Percentiles rank a stretch among this genome's conserved stretches.
phyloP scores from a whole-genome alignment of 2,329 filamentous ascomycete genomes.

The Aspergillus tamarii region DNA sequence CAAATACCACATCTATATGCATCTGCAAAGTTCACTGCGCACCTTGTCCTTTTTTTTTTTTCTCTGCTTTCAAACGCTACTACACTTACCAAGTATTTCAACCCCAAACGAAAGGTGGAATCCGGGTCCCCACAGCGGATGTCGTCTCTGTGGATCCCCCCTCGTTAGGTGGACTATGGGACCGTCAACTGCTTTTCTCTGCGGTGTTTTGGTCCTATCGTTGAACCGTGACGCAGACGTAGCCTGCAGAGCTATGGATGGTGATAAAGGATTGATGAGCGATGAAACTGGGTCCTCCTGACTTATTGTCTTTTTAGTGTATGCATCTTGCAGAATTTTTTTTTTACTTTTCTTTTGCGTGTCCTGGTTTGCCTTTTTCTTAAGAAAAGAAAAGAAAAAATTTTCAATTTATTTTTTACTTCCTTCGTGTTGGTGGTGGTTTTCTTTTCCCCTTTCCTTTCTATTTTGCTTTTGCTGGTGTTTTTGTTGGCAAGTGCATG shows the following conservation, averaged over 20 bases:
- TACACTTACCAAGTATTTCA: background rate
- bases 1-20: background rate
- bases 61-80: background rate
- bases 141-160: background rate
- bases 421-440: background rate
- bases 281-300: background rate
- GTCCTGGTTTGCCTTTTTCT: background rate
- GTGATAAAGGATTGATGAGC: background rate
- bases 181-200: background rate
- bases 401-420: too few relatives aligned
- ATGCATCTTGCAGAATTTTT: constrained; percentile 1
- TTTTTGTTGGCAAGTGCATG: constrained; percentile 1
- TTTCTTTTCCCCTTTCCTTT: too few relatives aligned
- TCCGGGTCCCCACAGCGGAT: constrained; percentile 5
- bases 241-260: background rate
- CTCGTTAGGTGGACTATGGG: background rate
- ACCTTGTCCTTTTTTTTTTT: background rate
- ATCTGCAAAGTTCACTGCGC: background rate
- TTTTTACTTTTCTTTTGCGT: background rate
- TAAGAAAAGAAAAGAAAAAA: too few relatives aligned
- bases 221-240: background rate
- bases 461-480: background rate
- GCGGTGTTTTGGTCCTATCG: background rate
- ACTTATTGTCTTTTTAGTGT: background rate
- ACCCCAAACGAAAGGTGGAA: background rate